phyloP scores from a whole-genome alignment of 2,329 filamentous ascomycete species.

The Sporothrix sp. region DNA sequence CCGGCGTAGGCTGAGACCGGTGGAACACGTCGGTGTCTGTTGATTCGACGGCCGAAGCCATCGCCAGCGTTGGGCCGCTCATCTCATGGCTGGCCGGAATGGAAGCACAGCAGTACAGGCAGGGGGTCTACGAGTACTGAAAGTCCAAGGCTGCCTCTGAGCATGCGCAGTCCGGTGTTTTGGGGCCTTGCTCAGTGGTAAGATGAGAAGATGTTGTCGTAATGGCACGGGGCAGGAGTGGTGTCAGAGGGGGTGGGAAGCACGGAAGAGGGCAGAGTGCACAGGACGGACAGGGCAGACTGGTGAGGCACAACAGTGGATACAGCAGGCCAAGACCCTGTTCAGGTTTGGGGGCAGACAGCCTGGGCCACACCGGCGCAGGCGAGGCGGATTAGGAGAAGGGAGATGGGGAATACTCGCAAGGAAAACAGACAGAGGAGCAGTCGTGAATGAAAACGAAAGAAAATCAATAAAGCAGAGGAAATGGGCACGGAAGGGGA shows the following conservation, averaged over 20 bases:
- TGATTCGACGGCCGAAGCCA: constrained; percentile 32
- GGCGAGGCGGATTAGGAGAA: constrained; percentile 8
- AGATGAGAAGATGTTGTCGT: constrained; percentile 2
- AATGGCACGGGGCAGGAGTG: constrained; percentile 5
- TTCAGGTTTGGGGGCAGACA: constrained; percentile 5
- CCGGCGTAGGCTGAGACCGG: constrained; percentile 27
- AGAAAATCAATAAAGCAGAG: neutral
- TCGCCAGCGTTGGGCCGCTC: constrained; percentile 32
- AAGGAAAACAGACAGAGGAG: too few species aligned
- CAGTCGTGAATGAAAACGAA: neutral
- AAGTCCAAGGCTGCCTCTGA: neutral
- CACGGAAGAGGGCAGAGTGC: constrained; percentile 8
- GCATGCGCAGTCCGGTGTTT: constrained; percentile 9
- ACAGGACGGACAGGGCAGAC: neutral
- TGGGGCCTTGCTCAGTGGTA: constrained; percentile 6
- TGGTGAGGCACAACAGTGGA: constrained; percentile 6
- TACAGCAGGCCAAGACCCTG: constrained; percentile 9
- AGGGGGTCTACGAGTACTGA: neutral
- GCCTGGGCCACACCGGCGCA: constrained; percentile 8
- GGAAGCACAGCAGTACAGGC: constrained; percentile 9
- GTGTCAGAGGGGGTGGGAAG: constrained; percentile 12
- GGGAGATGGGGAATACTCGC: neutral
- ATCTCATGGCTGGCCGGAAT: constrained; percentile 31
- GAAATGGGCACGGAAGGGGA: neutral
- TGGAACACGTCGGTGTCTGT: constrained; percentile 24